Conservation (phyloP, 2,329 filamentous ascomycete species). For the Xylariomycetidae sp. region DNA sequence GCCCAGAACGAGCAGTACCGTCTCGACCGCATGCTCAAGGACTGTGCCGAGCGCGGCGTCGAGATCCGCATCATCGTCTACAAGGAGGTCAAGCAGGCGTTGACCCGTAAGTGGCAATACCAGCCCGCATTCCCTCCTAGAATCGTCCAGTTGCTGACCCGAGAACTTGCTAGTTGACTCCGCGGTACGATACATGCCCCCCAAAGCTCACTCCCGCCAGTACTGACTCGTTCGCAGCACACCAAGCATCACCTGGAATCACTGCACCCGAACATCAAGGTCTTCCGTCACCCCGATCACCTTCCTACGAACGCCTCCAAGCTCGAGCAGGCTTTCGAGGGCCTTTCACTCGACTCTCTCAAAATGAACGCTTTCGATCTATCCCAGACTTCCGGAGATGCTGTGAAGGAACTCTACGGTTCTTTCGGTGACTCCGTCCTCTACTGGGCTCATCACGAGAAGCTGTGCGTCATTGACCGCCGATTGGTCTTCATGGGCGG, state of each 20-base stretch:
- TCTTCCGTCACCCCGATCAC: constrained; percentile 90
- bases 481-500: constrained; percentile 84
- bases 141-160: constrained; percentile 10
- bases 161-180: constrained; percentile 30
- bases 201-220: background rate
- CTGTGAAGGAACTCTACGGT: constrained; percentile 74
- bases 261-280: constrained; percentile 76
- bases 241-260: constrained; percentile 74
- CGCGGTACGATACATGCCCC: constrained; percentile 24
- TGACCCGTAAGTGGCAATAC: constrained; percentile 70
- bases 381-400: constrained; percentile 63
- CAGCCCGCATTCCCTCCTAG: constrained; percentile 23
- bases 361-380: constrained; percentile 39
- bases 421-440: constrained; percentile 74
- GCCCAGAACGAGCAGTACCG: constrained; percentile 77
- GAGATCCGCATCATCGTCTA: constrained; percentile 83
- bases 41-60: constrained; percentile 78
- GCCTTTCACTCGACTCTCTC: constrained; percentile 37
- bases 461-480: constrained; percentile 78
- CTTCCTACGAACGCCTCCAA: constrained; percentile 60
- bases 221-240: constrained; percentile 42
- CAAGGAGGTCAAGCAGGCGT: constrained; percentile 79
- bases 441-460: constrained; percentile 93
- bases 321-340: constrained; percentile 56
- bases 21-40: constrained; percentile 74